Evolutionary conservation across 495 filamentous ascomycete species (phyloP).

Genomic region (Rhizodiscina lignyota): DNA sequence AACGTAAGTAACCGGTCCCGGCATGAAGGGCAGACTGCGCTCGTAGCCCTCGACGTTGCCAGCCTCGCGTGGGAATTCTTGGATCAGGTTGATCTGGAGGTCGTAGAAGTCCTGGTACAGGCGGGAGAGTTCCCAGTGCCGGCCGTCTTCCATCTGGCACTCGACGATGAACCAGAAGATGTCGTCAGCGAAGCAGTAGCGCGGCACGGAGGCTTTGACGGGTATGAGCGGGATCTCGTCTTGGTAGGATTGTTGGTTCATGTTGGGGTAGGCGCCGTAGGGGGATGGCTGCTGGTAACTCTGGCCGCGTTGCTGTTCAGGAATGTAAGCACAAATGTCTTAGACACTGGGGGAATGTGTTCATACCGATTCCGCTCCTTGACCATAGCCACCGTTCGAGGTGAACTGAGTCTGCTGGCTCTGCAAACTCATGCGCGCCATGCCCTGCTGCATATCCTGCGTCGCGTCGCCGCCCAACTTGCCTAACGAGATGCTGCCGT

Average conservation of each 20-base stretch:
- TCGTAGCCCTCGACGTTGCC: constrained; percentile 62
- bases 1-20: constrained; percentile 91
- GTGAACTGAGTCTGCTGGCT: constrained; percentile 3
- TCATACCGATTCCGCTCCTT: too few species aligned
- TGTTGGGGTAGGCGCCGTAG: constrained; percentile 30
- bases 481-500: constrained; percentile 90
- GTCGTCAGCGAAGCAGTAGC: constrained; percentile 92
- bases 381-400: not conserved
- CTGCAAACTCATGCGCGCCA: constrained; percentile 65
- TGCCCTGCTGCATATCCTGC: constrained; percentile 38
- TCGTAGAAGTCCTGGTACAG: constrained; percentile 99
- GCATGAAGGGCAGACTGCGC: constrained; percentile 92
- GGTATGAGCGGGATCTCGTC: constrained; percentile 28
- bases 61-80: constrained; percentile 85
- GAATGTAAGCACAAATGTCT: too few species aligned
- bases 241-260: constrained; percentile 14
- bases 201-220: constrained; percentile 68
- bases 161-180: constrained; percentile 99
- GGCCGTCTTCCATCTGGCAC: constrained; percentile 75
- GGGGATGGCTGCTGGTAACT: too few species aligned
- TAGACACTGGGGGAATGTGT: too few species aligned
- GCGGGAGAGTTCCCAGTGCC: constrained; percentile 79
- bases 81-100: constrained; percentile 88
- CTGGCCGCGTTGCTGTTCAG: too few species aligned
- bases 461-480: constrained; percentile 39